Conservation (phyloP, 805 yeast genomes). For the Cyberlindnera mycetangii region DNA sequence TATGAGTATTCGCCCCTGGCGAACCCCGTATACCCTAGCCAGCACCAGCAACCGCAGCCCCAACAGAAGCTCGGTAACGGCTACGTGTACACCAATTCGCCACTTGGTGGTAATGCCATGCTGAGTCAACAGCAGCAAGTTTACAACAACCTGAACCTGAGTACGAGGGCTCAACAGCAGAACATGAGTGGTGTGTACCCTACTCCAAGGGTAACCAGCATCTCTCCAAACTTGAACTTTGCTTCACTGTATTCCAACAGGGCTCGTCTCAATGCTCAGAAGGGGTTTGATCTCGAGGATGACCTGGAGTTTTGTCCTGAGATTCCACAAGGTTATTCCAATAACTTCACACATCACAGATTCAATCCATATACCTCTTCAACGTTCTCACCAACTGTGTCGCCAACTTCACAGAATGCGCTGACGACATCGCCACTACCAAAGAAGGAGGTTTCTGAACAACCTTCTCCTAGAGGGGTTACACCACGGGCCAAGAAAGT, state of each 20-base stretch:
- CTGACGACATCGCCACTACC: slow-evolving; percentile 22
- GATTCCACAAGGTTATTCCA: slow-evolving; percentile 17
- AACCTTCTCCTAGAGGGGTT: slow-evolving; percentile 38
- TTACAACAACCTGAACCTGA: slow-evolving; percentile 24
- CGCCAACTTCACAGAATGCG: slow-evolving; percentile 33
- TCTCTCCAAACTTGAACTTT: slow-evolving; percentile 26
- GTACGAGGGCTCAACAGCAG: slow-evolving; percentile 16
- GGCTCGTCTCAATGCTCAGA: slow-evolving; percentile 54
- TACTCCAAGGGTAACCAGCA: slow-evolving; percentile 18
- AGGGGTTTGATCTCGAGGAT: slow-evolving; percentile 60
- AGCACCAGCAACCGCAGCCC: slow-evolving; percentile 8
- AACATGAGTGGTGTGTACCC: slow-evolving; percentile 15
- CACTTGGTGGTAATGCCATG: slow-evolving; percentile 14
- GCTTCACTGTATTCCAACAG: slow-evolving; percentile 44
- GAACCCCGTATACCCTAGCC: slow-evolving; percentile 10
- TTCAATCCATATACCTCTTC: slow-evolving; percentile 69
- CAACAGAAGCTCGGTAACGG: slow-evolving; percentile 17
- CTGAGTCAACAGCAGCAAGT: slow-evolving; percentile 17
- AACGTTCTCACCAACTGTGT: slow-evolving; percentile 52
- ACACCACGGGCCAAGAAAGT: slow-evolving; percentile 61
- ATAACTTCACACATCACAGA: slow-evolving; percentile 37
- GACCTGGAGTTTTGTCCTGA: slow-evolving; percentile 65
- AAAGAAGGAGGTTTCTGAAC: slow-evolving; percentile 18
- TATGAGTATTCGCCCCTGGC: slow-evolving; percentile 16
- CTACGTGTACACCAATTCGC: slow-evolving; percentile 17